These are phyloP conservation scores for Vaccinium macrocarpon DNA, from an alignment of 148 eudicot genomes.

Conservation along the genomic window DNA sequence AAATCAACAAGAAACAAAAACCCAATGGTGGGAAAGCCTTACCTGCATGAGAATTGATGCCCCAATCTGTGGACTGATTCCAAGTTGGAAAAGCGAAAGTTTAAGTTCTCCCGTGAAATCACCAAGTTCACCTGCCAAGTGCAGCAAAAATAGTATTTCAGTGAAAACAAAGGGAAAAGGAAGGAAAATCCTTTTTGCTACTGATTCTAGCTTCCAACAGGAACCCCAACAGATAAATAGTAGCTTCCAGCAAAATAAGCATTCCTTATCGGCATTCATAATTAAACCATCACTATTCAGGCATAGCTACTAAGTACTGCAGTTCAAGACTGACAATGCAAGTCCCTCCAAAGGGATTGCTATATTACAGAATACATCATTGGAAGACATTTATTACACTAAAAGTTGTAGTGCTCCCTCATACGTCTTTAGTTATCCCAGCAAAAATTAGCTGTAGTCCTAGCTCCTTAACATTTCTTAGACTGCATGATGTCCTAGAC, in stretches of 20 bases:
- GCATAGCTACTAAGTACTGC: background rate
- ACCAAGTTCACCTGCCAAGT: conserved; percentile 76
- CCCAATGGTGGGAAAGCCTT: conserved; percentile 8
- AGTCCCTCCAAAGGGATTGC: background rate
- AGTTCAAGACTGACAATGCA: background rate
- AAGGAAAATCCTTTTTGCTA: background rate
- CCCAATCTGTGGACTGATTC: conserved; percentile 94
- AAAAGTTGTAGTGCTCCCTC: background rate
- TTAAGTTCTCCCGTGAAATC: conserved; percentile 79
- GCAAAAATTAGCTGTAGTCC: background rate
- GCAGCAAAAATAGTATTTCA: background rate
- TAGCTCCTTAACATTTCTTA: background rate
- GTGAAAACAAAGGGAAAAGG: background rate
- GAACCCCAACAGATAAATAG: background rate
- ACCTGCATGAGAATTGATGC: conserved; percentile 98
- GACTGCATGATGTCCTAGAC: background rate
- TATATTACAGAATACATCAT: background rate
- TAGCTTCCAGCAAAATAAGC: background rate
- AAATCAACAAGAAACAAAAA: background rate
- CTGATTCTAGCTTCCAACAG: background rate
- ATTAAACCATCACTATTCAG: background rate
- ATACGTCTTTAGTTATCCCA: background rate
- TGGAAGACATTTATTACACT: too few species aligned
- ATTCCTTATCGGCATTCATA: background rate
- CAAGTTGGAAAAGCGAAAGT: conserved; percentile 96